These are phyloP conservation scores for Dissophora globulifera DNA, from an alignment of 192 early-diverging fungal genomes.

Conservation along the genomic window DNA sequence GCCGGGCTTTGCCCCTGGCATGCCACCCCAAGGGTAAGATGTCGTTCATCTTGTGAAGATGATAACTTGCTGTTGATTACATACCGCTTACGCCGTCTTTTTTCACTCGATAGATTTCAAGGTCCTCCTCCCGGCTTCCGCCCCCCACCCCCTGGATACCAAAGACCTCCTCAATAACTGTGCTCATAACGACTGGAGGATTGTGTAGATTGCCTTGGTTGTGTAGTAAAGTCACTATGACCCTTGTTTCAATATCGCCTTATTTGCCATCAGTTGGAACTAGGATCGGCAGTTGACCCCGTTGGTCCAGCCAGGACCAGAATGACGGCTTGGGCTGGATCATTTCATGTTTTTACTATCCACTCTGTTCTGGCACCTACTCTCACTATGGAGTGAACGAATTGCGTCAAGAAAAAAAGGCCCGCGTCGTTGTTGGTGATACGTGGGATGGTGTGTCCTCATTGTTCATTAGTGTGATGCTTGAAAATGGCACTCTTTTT, in stretches of 20 bases:
- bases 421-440: no score
- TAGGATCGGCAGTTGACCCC: neutral
- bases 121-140: conserved; percentile 41
- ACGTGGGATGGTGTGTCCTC: no score
- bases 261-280: neutral
- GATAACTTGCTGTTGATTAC: neutral
- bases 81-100: no score
- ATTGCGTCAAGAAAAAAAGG: no score
- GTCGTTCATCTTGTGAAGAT: no score
- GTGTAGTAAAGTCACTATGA: conserved; percentile 2
- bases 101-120: conserved; percentile 50
- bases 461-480: no score
- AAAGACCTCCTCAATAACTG: conserved; percentile 35
- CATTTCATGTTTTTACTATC: no score
- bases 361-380: no score
- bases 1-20: conserved; percentile 57
- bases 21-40: conserved; percentile 51
- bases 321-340: conserved; percentile 2
- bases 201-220: neutral
- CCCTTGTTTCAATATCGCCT: neutral
- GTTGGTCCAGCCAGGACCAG: conserved; percentile 6
- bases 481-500: no score
- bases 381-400: no score
- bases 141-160: conserved; percentile 42
- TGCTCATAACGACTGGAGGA: neutral